A percentile compares a stretch with the other conserved stretches of the same genome.
phyloP scores from a whole-genome alignment of 2,329 filamentous ascomycete genomes.

The Arthrocladium fulminans region DNA sequence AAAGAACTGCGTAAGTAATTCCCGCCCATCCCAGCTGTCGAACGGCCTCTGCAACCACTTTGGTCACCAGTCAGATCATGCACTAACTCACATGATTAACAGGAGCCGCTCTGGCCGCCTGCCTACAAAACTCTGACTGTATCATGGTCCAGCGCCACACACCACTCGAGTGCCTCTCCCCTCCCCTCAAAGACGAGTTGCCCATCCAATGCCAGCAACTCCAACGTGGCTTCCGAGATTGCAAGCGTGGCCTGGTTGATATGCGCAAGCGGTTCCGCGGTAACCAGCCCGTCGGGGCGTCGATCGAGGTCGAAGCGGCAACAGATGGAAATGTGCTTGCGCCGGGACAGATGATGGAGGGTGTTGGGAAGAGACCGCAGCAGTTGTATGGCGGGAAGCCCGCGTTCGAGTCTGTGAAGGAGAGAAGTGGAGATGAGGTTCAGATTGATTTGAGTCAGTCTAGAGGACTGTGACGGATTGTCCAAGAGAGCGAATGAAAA shows the following conservation, averaged over 20 bases:
- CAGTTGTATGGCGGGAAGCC: constrained; percentile 73
- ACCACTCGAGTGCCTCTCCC: constrained; percentile 77
- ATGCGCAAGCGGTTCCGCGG: constrained; percentile 98
- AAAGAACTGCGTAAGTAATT: constrained; percentile 77
- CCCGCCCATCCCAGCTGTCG: constrained; percentile 3
- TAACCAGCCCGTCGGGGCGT: constrained; percentile 72
- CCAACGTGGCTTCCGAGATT: constrained; percentile 86
- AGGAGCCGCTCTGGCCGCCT: constrained; percentile 89
- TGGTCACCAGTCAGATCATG: background rate
- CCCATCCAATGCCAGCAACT: constrained; percentile 86
- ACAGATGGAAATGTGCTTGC: constrained; percentile 11
- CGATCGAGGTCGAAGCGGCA: constrained; percentile 50
- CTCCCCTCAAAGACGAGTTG: constrained; percentile 70
- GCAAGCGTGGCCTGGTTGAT: constrained; percentile 92
- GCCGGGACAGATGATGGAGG: constrained; percentile 12
- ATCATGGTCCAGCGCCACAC: constrained; percentile 84
- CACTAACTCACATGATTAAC: constrained; percentile 16
- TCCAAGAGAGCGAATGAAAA: no score
- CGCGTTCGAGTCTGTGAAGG: constrained; percentile 58
- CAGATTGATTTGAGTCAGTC: constrained; percentile 39
- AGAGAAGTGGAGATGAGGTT: constrained; percentile 38
- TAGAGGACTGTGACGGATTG: constrained; percentile 31
- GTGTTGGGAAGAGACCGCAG: constrained; percentile 23
- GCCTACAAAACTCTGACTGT: constrained; percentile 93
- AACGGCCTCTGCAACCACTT: constrained; percentile 3